Conservation (phyloP, 768 basidiomycete genomes). For the Boletus reticulatus region DNA sequence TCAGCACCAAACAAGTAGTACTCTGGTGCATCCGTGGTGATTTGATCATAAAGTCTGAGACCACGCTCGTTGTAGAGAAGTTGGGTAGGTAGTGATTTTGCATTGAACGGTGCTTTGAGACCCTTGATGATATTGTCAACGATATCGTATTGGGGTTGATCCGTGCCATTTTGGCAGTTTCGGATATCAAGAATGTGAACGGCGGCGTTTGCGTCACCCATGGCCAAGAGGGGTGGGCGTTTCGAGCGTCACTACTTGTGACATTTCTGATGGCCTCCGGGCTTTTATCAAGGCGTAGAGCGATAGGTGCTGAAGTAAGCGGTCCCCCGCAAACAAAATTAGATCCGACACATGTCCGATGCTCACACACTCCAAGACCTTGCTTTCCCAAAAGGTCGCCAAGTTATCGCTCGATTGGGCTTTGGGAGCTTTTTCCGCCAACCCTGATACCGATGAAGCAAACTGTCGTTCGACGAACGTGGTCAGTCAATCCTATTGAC, state of each 20-base stretch:
- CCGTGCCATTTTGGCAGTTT: slow-evolving; percentile 2
- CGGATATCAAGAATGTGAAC: slow-evolving; percentile 25
- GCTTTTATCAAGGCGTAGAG: slow-evolving; percentile 1
- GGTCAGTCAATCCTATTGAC: too few relatives aligned
- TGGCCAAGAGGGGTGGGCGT: not conserved
- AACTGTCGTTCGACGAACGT: too few relatives aligned
- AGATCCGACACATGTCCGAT: not conserved
- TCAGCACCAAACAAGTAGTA: slow-evolving; percentile 93
- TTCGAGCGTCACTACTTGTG: not conserved
- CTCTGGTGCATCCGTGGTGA: slow-evolving; percentile 73
- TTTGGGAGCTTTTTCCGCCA: too few relatives aligned
- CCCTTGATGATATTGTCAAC: slow-evolving; percentile 51
- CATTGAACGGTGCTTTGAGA: slow-evolving; percentile 49
- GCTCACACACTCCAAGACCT: not conserved
- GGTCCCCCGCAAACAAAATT: not conserved
- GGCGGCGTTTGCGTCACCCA: slow-evolving; percentile 21
- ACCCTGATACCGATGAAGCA: too few relatives aligned
- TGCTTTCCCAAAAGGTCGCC: not conserved
- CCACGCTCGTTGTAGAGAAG: slow-evolving; percentile 87
- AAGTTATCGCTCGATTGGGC: too few relatives aligned
- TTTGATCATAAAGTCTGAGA: slow-evolving; percentile 80
- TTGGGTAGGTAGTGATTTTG: slow-evolving; percentile 74
- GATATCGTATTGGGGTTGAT: slow-evolving; percentile 31
- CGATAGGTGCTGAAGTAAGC: slow-evolving; percentile 1
- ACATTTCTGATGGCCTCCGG: not conserved